Evolutionary conservation across 257 asterid species (phyloP).

Genomic region (Coffea canephora): DNA sequence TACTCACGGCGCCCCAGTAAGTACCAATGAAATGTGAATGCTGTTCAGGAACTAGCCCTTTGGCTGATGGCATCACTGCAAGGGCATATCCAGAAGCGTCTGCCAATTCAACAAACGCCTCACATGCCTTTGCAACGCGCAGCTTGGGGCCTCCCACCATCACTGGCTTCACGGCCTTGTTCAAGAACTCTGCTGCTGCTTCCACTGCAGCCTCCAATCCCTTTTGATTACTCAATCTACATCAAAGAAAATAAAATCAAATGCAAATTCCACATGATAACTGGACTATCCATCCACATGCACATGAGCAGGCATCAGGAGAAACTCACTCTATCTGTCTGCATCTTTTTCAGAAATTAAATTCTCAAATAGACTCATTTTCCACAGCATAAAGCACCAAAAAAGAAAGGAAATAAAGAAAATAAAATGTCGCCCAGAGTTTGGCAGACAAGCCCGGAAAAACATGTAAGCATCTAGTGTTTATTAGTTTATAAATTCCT

Average conservation of each 20-base stretch:
- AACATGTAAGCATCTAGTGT: background rate
- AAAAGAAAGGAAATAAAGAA: background rate
- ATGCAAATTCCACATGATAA: background rate
- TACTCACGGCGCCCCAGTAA: conserved; percentile 89
- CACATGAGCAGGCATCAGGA: background rate
- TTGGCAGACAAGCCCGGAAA: background rate
- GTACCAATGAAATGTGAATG: conserved; percentile 83
- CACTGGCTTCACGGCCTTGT: conserved; percentile 85
- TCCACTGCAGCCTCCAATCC: conserved; percentile 82
- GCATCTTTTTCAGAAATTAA: background rate
- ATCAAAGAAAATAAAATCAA: conserved; percentile 3
- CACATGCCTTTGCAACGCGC: conserved; percentile 62
- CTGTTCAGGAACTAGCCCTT: conserved; percentile 72
- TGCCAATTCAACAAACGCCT: conserved; percentile 60
- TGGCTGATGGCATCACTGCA: conserved; percentile 77
- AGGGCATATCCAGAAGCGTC: conserved; percentile 60
- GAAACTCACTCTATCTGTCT: background rate
- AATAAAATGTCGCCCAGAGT: no score
- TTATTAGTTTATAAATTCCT: background rate
- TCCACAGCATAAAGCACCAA: background rate
- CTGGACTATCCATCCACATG: no score
- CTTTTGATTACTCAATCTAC: conserved; percentile 59
- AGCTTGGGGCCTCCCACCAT: conserved; percentile 82
- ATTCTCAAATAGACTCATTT: no score
- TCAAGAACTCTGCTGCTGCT: conserved; percentile 64